These are phyloP conservation scores for Heimioporus sp. DNA, from an alignment of 768 basidiomycete genomes.

Conservation along the genomic window DNA sequence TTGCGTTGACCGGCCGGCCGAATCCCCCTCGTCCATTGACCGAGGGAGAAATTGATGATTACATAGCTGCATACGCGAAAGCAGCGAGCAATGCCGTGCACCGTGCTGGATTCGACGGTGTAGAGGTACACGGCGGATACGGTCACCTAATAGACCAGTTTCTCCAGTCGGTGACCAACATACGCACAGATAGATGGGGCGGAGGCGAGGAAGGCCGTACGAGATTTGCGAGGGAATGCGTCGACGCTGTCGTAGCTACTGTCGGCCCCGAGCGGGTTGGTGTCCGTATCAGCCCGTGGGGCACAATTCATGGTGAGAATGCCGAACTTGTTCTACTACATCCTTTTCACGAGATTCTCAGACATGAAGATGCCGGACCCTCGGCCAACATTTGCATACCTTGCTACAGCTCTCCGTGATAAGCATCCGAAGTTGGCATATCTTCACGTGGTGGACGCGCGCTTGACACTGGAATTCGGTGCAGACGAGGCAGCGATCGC, in stretches of 20 bases:
- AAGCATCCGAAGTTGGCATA: slow-evolving; percentile 42
- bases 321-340: background rate
- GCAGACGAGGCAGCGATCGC: background rate
- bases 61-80: slow-evolving; percentile 26
- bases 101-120: slow-evolving; percentile 43
- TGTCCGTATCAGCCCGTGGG: slow-evolving; percentile 61
- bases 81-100: slow-evolving; percentile 36
- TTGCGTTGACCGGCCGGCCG: slow-evolving; percentile 17
- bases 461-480: slow-evolving; percentile 14
- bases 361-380: slow-evolving; percentile 57
- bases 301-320: slow-evolving; percentile 34
- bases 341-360: slow-evolving; percentile 12
- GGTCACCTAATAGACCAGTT: slow-evolving; percentile 60
- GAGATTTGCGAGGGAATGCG: slow-evolving; percentile 48
- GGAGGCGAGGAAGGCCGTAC: slow-evolving; percentile 60
- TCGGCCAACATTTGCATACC: slow-evolving; percentile 50
- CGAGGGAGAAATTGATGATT: slow-evolving; percentile 32
- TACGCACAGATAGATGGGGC: slow-evolving; percentile 65
- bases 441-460: slow-evolving; percentile 48
- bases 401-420: slow-evolving; percentile 40
- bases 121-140: slow-evolving; percentile 44
- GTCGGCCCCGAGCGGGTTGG: slow-evolving; percentile 53
- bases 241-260: slow-evolving; percentile 47
- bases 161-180: slow-evolving; percentile 19
- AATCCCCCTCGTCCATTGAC: slow-evolving; percentile 19